These are phyloP conservation scores for Pestalotiopsis sp. DNA, from an alignment of 2,329 filamentous ascomycete species.

Conservation along the genomic window DNA sequence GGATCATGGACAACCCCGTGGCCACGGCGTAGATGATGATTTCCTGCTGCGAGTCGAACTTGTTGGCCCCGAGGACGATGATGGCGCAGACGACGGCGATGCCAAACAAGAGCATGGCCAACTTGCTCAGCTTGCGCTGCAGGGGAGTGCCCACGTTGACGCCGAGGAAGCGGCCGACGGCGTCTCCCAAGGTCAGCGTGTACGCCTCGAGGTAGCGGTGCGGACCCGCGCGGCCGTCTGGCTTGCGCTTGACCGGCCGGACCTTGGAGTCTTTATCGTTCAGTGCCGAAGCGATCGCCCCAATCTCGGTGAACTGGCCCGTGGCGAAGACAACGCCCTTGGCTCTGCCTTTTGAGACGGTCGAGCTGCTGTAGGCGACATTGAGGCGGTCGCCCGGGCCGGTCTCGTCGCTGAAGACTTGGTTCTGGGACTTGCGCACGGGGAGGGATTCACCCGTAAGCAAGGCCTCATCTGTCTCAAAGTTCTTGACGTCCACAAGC, in stretches of 20 bases:
- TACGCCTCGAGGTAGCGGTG: slow-evolving; percentile 52
- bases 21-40: slow-evolving; percentile 67
- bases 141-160: slow-evolving; percentile 71
- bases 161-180: slow-evolving; percentile 65
- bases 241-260: slow-evolving; percentile 53
- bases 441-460: slow-evolving; percentile 66
- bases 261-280: slow-evolving; percentile 55
- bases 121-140: slow-evolving; percentile 69
- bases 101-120: slow-evolving; percentile 67
- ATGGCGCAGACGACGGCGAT: slow-evolving; percentile 70
- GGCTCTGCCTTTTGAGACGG: slow-evolving; percentile 63
- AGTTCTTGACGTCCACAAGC: slow-evolving; percentile 54
- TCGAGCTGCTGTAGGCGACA: slow-evolving; percentile 63
- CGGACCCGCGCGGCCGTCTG: slow-evolving; percentile 54
- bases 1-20: slow-evolving; percentile 62
- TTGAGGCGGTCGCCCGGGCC: slow-evolving; percentile 66
- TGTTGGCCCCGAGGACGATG: slow-evolving; percentile 68
- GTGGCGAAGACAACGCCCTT: slow-evolving; percentile 63
- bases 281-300: slow-evolving; percentile 64
- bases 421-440: slow-evolving; percentile 53
- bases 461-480: slow-evolving; percentile 63
- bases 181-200: slow-evolving; percentile 55
- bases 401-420: slow-evolving; percentile 52
- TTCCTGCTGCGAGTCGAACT: slow-evolving; percentile 53
- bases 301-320: slow-evolving; percentile 64